Base-by-base conservation (phyloP, 495 filamentous ascomycete genomes). In the Apodospora peruviana region DNA sequence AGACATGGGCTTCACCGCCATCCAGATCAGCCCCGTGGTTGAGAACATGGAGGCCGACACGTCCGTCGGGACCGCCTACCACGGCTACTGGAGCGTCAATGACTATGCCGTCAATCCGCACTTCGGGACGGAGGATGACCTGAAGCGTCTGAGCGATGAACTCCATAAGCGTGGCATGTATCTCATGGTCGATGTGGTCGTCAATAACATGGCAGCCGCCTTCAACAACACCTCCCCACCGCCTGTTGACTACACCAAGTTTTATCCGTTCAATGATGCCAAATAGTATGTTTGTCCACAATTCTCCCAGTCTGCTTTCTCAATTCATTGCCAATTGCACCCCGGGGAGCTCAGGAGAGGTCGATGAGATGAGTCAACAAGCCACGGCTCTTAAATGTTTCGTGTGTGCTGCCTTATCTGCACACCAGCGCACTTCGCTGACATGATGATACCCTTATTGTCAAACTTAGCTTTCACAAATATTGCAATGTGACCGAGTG, bases 11-110 rank as follows among this genome's bases (percentile, higher is more conserved):
- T 88, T 44, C 52, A 82, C 81, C 35, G 84, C 85, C n/a, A 79
- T 88, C 45, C 88, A 84, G 86, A 89, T 88, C 44, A 83, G 81
- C 0, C 86, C 1, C 2, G 73, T 88, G 14, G 82, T 82, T 14
- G 60, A 67, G 21, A 77, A 86, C 45, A 48, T 86, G n/a, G 55
- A 69, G 3, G 61, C 64, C 3, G 58, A 69, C 8, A 76, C 73
- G 12, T 43, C 57, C 0, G 71, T 80, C 38, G 79, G 47, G 22
- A 53, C 57, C 12, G 72, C 78, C 7, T 88, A 83, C 53, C 83
- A 87, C 53, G 84, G 84, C 7, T 88, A 85, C 60, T 86, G 82
- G 83, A 80, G 81, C 22, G 74, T 81, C 40, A 69, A 86, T 51
- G 68, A 84, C 43, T 79, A 84, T 49, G 47, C 64, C 20, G 51